Base-by-base conservation (phyloP, 78 protist species). In the Dictyostelium discoideum region DNA sequence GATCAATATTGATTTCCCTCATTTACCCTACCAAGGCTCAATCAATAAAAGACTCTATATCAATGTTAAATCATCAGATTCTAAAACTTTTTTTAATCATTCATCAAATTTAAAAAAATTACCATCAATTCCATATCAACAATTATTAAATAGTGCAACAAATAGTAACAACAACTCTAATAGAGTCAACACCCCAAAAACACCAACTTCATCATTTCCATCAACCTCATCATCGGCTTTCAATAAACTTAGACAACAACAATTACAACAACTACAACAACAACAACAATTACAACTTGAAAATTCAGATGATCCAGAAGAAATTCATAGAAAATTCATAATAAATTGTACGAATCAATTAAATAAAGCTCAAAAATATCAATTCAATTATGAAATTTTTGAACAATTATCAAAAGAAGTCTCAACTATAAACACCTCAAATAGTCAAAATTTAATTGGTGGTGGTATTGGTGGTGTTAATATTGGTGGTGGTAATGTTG, bases 301-400 rank as follows among this genome's bases (percentile, higher is more conserved):
- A 0, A 48, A 81, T 26, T 6, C 48, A 10, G 46, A 81, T 26
- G 46, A 81, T 14, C 85, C 48, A 13, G 85, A 81, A 29, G 85
- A 81, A 26, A 24, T 78, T 10, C 60, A 42, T 42, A 81, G 60
- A 26, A 81, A 50, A 81, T 44, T 44, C 48, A 81, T 81, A 20
- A 13, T 78, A 13, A 87, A 78, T 22, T 89, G 94, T 81, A 73
- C 94, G 26, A 89, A 67, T 46, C 82, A 79, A 44, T 46, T 89
- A 26, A 89, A 89, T 77, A 89, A 89, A 46, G 86, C 94, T 18
- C 94, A 89, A 39, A 89, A 89, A 67, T 89, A 89, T 46, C 94
- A 89, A 67, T 81, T 80, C 9, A 42, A 89, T 46, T 26, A 4
- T 65, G 94, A 89, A 67, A 20, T 89, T 22, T 89, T 89, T 81